phyloP scores from a whole-genome alignment of 129 eudicot genomes.

The Helianthus tuberosus region DNA sequence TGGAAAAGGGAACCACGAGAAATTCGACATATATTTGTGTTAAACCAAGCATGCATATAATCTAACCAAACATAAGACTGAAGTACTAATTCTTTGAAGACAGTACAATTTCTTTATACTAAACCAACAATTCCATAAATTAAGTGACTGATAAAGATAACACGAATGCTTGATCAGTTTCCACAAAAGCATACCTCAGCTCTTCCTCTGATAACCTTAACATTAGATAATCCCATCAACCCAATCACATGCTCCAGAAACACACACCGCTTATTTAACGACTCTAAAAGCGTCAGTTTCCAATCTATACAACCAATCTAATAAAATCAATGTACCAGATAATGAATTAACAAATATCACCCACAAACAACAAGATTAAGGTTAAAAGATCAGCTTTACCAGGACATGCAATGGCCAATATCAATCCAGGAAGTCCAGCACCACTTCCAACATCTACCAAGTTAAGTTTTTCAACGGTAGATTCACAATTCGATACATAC shows the following conservation, averaged over 20 bases:
- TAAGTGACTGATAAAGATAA: not conserved
- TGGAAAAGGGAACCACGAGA: slow-evolving; percentile 8
- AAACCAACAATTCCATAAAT: not conserved
- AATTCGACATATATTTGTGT: slow-evolving; percentile 6
- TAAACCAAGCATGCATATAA: not conserved
- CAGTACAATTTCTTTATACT: slow-evolving; percentile 5
- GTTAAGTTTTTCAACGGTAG: slow-evolving; percentile 47
- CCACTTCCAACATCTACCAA: slow-evolving; percentile 95
- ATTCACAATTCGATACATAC: slow-evolving; percentile 49
- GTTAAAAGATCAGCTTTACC: slow-evolving; percentile 37
- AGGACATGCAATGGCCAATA: slow-evolving; percentile 91
- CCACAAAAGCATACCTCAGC: slow-evolving; percentile 69
- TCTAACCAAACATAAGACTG: slow-evolving; percentile 13
- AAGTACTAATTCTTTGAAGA: not conserved
- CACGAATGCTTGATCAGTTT: slow-evolving; percentile 5
- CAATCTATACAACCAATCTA: slow-evolving; percentile 57
- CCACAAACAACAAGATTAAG: not conserved
- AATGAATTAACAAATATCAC: not conserved
- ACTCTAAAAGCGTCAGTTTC: slow-evolving; percentile 78
- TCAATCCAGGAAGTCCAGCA: slow-evolving; percentile 92
- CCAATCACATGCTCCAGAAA: slow-evolving; percentile 75
- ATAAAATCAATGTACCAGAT: not conserved
- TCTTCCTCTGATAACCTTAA: slow-evolving; percentile 77
- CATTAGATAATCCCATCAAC: slow-evolving; percentile 73
- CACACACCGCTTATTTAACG: slow-evolving; percentile 76